A percentile compares a stretch with the other conserved stretches of the same genome.
Evolutionary conservation across 1,284 basidiomycete genomes (phyloP).

Genomic region (Pascua guehoae): DNA sequence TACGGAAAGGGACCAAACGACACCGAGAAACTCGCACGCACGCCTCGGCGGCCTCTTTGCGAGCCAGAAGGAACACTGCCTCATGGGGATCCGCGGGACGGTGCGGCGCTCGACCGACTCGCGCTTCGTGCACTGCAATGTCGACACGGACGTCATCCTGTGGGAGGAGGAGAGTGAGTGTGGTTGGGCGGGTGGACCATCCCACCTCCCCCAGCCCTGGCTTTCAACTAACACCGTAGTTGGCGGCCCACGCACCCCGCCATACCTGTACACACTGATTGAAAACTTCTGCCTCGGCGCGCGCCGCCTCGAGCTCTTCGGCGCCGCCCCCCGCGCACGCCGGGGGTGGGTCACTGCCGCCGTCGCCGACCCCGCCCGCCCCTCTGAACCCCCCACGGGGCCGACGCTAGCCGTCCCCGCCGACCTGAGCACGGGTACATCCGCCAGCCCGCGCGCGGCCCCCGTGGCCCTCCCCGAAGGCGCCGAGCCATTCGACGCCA

Average conservation of each 20-base stretch:
- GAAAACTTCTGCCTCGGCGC: slow-evolving; percentile 97
- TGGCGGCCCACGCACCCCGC: slow-evolving; percentile 69
- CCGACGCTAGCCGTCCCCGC: slow-evolving; percentile 64
- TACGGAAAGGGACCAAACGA: not conserved
- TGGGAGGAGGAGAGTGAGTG: slow-evolving; percentile 59
- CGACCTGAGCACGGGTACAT: slow-evolving; percentile 87
- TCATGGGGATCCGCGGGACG: slow-evolving; percentile 98
- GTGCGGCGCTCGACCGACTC: slow-evolving; percentile 89
- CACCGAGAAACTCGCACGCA: slow-evolving; percentile 2
- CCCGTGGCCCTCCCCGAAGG: slow-evolving; percentile 4
- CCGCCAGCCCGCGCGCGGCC: not conserved
- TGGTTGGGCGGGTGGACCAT: not conserved
- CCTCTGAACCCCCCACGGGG: slow-evolving; percentile 50
- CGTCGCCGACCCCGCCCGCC: not conserved
- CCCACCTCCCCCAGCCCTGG: not conserved
- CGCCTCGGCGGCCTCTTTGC: slow-evolving; percentile 58
- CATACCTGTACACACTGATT: slow-evolving; percentile 90
- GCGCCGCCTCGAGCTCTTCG: slow-evolving; percentile 87
- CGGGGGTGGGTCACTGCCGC: slow-evolving; percentile 91
- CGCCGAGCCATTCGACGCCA: slow-evolving; percentile 50
- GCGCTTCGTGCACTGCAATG: slow-evolving; percentile 97
- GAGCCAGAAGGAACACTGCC: slow-evolving; percentile 89
- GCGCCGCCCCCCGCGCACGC: slow-evolving; percentile 65
- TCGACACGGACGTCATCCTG: slow-evolving; percentile 95
- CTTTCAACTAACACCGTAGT: not conserved